Conservation (phyloP, 2,329 filamentous ascomycete genomes). For the Penicillium psychrosexuale region DNA sequence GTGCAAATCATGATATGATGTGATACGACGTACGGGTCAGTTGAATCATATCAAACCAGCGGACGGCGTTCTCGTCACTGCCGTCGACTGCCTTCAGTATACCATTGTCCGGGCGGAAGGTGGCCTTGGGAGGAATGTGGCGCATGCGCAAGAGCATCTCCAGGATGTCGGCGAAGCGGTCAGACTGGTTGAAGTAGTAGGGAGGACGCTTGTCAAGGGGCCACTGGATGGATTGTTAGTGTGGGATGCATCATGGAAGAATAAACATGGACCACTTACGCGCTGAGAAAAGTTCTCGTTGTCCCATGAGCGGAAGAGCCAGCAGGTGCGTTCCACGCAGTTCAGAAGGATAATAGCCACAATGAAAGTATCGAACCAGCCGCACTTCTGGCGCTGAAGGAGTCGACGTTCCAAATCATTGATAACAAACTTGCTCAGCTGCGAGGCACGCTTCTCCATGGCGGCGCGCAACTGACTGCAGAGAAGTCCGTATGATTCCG, state of each 20-base stretch:
- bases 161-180: slow-evolving; percentile 57
- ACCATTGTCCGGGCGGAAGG: slow-evolving; percentile 37
- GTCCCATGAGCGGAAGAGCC: slow-evolving; percentile 56
- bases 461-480: slow-evolving; percentile 54
- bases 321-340: slow-evolving; percentile 59
- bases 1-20: neutral
- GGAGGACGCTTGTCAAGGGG: slow-evolving; percentile 53
- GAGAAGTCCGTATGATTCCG: slow-evolving; percentile 50
- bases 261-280: slow-evolving; percentile 23
- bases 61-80: slow-evolving; percentile 37
- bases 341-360: slow-evolving; percentile 57
- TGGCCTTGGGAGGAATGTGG: slow-evolving; percentile 43
- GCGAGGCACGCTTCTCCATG: slow-evolving; percentile 53
- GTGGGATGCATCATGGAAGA: neutral
- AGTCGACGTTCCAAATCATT: slow-evolving; percentile 60
- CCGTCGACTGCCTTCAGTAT: slow-evolving; percentile 38
- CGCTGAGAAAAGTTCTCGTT: slow-evolving; percentile 36
- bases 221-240: slow-evolving; percentile 40
- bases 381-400: slow-evolving; percentile 56
- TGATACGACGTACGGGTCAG: slow-evolving; percentile 36
- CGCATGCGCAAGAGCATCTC: slow-evolving; percentile 59
- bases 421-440: slow-evolving; percentile 54
- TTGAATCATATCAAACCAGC: slow-evolving; percentile 44
- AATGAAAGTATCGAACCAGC: slow-evolving; percentile 59
- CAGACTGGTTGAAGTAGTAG: slow-evolving; percentile 54